Base-by-base conservation (phyloP, 495 filamentous ascomycete species). In the Penicillium cosmopolitanum region DNA sequence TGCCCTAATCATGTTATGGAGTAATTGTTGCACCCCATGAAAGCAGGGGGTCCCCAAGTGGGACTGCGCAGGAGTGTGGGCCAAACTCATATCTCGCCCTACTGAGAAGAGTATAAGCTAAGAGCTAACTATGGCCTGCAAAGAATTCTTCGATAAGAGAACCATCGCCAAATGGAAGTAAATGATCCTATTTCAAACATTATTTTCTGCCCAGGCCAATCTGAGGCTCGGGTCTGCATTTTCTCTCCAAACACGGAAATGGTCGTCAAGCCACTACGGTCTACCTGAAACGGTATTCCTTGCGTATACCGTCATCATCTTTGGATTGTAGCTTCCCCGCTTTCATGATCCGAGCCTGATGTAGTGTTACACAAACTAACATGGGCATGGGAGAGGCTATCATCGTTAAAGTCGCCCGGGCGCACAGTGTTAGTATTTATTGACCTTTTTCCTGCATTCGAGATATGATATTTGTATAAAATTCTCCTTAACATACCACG, bases 231-330 rank as follows among this genome's bases (percentile, higher is more conserved):
- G 35, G 58, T 44, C 61, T 57, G 71, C 62, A 60, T 67, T 64
- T 57, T 33, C 56, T 66, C 63, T 18, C 71, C 67, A 51, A 73
- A 73, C 61, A 48, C 19, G 64, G 73, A 60, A 69, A 70, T 61
- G 57, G 15, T 50, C 60, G 19, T 71, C 70, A 52, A 58, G 25
- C 6, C 19, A 60, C 36, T 44, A 51, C 52, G 12, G 21, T 31
- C 36, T 35, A 64, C 55, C 42, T 63, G 62, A 67, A 53, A 34
- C 58, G 66, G 42, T 55, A 69, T 58, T n/a, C 35, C 48, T 63
- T 56, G 64, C 61, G 64, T 54, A 31, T 56, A 42, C 56, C 21
- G 25, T 50, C 21, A 51, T 35, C 23, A 11, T 55, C 31, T 46
- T 52, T 56, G 31, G 35, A 63, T 60, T 35, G 12, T 44, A 63